Evolutionary conservation across 192 early-diverging fungal genomes (phyloP).

Genomic region (Kickxella alabastrina): DNA sequence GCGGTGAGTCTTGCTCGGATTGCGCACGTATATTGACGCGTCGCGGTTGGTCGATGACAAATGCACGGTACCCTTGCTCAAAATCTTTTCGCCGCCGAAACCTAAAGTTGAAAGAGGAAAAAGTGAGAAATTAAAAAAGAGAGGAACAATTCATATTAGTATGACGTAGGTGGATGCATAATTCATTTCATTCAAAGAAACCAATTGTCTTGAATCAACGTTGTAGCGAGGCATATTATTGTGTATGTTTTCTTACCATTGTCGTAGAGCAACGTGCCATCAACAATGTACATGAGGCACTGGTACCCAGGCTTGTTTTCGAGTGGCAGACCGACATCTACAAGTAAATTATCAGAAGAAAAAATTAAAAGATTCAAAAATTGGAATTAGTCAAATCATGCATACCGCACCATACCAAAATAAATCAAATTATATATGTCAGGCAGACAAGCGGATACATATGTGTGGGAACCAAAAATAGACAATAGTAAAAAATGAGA

Average conservation of each 20-base stretch:
- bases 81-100: slow-evolving; percentile 34
- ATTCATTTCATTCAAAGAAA: too few species aligned
- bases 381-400: slow-evolving; percentile 1
- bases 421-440: too few species aligned
- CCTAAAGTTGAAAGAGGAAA: slow-evolving; percentile 2
- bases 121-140: slow-evolving; percentile 1
- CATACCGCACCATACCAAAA: too few species aligned
- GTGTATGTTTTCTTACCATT: slow-evolving; percentile 26
- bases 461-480: too few species aligned
- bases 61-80: slow-evolving; percentile 42
- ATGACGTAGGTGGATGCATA: too few species aligned
- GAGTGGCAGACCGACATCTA: slow-evolving; percentile 42
- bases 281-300: slow-evolving; percentile 42
- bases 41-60: slow-evolving; percentile 28
- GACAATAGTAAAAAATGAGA: background rate
- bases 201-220: background rate
- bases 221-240: slow-evolving; percentile 3
- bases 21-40: slow-evolving; percentile 30
- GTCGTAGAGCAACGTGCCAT: slow-evolving; percentile 38
- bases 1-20: slow-evolving; percentile 45
- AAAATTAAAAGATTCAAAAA: too few species aligned
- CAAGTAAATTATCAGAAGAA: slow-evolving; percentile 11
- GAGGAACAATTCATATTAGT: background rate
- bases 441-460: too few species aligned
- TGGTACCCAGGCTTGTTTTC: slow-evolving; percentile 46